Conservation (phyloP, 2,329 filamentous ascomycete species). For the Aspergillus phoenicis region DNA sequence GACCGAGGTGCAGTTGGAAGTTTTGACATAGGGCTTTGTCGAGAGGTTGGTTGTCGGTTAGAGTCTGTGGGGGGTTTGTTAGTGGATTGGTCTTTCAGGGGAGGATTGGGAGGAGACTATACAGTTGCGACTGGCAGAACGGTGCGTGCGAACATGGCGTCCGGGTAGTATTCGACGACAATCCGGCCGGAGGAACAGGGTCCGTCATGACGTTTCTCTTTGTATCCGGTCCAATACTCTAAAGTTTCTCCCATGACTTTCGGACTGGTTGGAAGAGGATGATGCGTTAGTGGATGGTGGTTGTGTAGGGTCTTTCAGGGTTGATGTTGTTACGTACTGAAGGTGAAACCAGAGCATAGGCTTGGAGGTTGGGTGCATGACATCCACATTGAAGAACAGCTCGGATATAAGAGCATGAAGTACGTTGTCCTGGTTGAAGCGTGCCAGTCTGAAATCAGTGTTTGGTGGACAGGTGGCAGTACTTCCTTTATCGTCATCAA, state of each 20-base stretch:
- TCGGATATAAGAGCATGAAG: constrained; percentile 31
- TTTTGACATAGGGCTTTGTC: constrained; percentile 22
- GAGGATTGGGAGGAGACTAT: background rate
- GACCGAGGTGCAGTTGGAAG: constrained; percentile 31
- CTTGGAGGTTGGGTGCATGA: background rate
- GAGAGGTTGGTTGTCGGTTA: constrained; percentile 26
- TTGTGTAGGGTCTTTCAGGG: too few relatives aligned
- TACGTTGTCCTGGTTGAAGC: constrained; percentile 24
- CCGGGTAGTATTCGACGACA: constrained; percentile 21
- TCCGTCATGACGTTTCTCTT: constrained; percentile 25
- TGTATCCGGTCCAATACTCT: constrained; percentile 32
- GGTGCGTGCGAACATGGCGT: background rate
- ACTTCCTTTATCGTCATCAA: constrained; percentile 18
- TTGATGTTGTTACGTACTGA: too few relatives aligned
- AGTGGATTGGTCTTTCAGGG: background rate
- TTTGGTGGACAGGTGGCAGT: background rate
- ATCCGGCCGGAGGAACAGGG: constrained; percentile 25
- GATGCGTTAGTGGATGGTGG: background rate
- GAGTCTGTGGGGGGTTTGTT: background rate
- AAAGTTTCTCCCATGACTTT: constrained; percentile 17
- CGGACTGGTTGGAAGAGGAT: constrained; percentile 13
- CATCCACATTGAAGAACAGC: constrained; percentile 20
- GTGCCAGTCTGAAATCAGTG: constrained; percentile 12
- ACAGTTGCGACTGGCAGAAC: constrained; percentile 28
- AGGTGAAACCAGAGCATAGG: too few relatives aligned